phyloP scores from a whole-genome alignment of 345 rosid genomes.

The Turritis glabra region DNA sequence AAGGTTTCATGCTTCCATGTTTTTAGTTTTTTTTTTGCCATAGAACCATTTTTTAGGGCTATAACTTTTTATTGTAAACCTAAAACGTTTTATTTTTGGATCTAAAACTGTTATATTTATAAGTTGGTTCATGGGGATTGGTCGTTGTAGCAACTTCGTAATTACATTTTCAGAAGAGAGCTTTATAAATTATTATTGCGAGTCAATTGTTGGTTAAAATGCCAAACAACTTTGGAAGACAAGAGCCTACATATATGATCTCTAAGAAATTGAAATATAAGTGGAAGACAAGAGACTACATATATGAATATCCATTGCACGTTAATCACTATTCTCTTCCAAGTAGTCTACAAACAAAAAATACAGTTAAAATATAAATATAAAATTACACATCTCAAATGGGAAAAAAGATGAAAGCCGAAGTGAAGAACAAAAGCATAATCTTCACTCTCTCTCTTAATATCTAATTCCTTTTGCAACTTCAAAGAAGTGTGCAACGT shows the following conservation, averaged over 20 bases:
- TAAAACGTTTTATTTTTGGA: too few relatives aligned
- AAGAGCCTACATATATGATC: background rate
- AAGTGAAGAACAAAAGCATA: constrained; percentile 24
- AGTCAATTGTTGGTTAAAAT: too few relatives aligned
- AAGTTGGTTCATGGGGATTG: too few relatives aligned
- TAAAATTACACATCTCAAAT: constrained; percentile 21
- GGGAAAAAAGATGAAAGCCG: constrained; percentile 6
- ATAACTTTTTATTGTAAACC: too few relatives aligned
- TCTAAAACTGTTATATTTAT: too few relatives aligned
- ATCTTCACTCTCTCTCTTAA: constrained; percentile 23
- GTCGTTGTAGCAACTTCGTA: too few relatives aligned
- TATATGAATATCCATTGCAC: background rate
- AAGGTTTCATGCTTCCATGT: too few relatives aligned
- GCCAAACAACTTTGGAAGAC: background rate
- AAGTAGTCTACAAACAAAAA: constrained; percentile 1
- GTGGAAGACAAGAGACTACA: background rate
- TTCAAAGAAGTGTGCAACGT: constrained; percentile 92
- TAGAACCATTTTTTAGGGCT: too few relatives aligned
- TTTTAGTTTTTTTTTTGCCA: too few relatives aligned
- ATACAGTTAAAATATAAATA: constrained; percentile 1
- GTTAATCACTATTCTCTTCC: background rate
- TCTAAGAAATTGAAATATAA: too few relatives aligned
- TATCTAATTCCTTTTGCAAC: constrained; percentile 83
- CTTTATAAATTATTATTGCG: too few relatives aligned
- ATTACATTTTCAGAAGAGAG: too few relatives aligned